phyloP scores from a whole-genome alignment of 164 flowering plant species.

The Vitis riparia region DNA sequence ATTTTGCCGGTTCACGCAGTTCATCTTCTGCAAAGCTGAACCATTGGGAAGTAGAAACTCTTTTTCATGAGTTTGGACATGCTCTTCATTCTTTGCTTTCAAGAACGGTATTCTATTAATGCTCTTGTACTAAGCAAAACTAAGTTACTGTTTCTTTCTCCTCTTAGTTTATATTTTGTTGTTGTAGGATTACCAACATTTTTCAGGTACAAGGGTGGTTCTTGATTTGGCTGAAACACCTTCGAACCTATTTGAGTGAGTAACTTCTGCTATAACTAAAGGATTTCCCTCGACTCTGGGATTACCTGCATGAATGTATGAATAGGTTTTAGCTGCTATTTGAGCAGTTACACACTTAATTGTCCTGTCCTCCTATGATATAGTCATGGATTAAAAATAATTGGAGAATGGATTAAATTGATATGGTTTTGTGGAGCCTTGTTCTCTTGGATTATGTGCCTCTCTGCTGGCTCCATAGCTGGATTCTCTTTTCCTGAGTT shows the following conservation, averaged over 20 bases:
- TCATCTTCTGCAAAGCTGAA: constrained; percentile 62
- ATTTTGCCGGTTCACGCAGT: constrained; percentile 59
- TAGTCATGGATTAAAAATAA: too few species aligned
- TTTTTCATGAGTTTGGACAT: constrained; percentile 99
- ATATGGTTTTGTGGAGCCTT: too few species aligned
- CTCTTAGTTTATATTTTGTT: neutral
- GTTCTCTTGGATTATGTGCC: too few species aligned
- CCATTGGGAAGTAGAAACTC: constrained; percentile 87
- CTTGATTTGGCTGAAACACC: constrained; percentile 97
- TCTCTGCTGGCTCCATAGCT: too few species aligned
- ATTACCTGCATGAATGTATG: too few species aligned
- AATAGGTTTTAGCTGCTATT: neutral
- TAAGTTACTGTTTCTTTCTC: neutral
- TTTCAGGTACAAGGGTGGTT: constrained; percentile 92
- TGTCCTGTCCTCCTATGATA: too few species aligned
- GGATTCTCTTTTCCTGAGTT: too few species aligned
- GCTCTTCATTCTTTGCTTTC: constrained; percentile 97
- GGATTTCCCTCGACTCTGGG: neutral
- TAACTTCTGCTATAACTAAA: constrained; percentile 9
- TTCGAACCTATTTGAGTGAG: constrained; percentile 97
- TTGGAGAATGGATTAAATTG: too few species aligned
- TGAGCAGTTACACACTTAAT: neutral
- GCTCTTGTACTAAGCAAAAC: neutral
- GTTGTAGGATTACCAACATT: constrained; percentile 89
- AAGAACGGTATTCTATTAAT: constrained; percentile 66